Base-by-base conservation (phyloP, 192 early-diverging fungal species). In the Podila epicladia region DNA sequence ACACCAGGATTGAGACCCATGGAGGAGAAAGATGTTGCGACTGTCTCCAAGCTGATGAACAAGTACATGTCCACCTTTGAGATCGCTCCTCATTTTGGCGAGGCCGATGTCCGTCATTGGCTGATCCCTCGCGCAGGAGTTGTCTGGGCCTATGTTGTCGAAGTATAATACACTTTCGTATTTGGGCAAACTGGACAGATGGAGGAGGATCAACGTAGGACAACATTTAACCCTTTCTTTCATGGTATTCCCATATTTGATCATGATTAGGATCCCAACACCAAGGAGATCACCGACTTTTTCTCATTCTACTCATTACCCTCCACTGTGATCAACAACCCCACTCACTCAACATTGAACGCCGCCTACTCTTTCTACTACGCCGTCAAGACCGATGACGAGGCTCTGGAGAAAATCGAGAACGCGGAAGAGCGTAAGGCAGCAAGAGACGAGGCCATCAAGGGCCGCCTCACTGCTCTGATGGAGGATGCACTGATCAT, bases 331-430 rank as follows among this genome's bases (percentile, higher is more conserved):
- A 94, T 98, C 63, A 92, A 91, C 75, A 82, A 94, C 80, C 82
- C 89, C 28, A 87, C 82, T 28, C 92, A 97, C 83, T 86, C 82
- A 60, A 88, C 86, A 26, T 83, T 99, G 72, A 91, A 95, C 63
- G 97, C 97, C 0, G 97, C 97, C 15, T 99, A 99, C 68, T 74
- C 96, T 45, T 99, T 95, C 86, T 99, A 98, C 86, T 99, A 99
- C 82, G 92, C 88, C 17, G 86, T 89, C 6, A 77, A 88, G 48
- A 74, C 83, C 73, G 83, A 9, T 15, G 70, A 64, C 45, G 70
- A 69, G 58, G 62, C 48, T 9, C 37, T 73, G 22, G 60, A 24
- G 38, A 72, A 78, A 57, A 65, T 72, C 13, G 62, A 87, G 64
- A 72, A 85, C n/a, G 64, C 57, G 9, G 65, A 67, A 26, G 82